Evolutionary conservation across 2,329 filamentous ascomycete species (phyloP), one percentile per base, ranked within the genome.

Genomic region (Penicillium sclerotiorum): DNA sequence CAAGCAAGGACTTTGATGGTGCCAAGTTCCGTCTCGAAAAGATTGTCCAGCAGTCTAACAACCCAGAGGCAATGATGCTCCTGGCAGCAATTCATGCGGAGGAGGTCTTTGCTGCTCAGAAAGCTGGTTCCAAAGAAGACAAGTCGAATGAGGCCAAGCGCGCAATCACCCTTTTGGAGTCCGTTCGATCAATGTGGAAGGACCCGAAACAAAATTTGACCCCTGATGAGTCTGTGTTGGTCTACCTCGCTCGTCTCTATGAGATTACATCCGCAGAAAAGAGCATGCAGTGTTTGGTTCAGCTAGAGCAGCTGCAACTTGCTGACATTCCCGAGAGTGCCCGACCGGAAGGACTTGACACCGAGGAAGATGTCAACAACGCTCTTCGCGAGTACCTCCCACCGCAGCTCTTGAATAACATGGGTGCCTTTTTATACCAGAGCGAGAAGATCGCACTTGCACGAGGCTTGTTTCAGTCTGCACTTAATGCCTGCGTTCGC

Each of bases 1-100:
- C 92, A 46, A 89, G 87, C 71, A 86, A 88, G 55, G 92, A 97
- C 65, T 82, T 90, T 25, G 90, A 92, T 50, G 92, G 94, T 52
- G 94, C 94, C 21, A 97, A 97, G 69, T 88, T 96, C 63, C 85
- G 89, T 20, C 78, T 99, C 20, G 94, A 99, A 70, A 96, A 96
- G 76, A 93, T 97, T 65, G 85, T 95, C 25, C 90, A 95, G 66
- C 86, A 91, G 57, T 86, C 88, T 4, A 91, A 89, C 61, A 85
- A 79, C 57, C 80, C 93, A 17, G 95, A 99, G 65, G 91, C 91
- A 2, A 95, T 96, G 87, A 90, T 90, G 35, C 77, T 99, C 13
- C 80, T 99, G 0, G 94, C 93, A 7, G 94, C 92, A 4, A 74
- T 99, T 8, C 94, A 95, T 64, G 94, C 94, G 1, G 93, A 99